phyloP scores from a whole-genome alignment of 2,329 filamentous ascomycete species.

The Diplodia seriata region DNA sequence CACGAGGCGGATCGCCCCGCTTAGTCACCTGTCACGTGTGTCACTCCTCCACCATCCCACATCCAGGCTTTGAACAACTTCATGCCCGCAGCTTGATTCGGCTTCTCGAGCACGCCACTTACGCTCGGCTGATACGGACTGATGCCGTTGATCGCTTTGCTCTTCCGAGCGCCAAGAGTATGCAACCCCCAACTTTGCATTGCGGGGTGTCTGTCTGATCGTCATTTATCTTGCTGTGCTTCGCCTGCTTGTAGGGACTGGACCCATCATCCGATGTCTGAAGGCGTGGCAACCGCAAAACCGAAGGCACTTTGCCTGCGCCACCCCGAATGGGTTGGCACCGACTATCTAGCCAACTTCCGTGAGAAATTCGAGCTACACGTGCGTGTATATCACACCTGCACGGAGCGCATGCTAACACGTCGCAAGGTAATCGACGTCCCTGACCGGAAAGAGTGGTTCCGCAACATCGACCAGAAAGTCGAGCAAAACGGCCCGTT shows the following conservation, averaged over 20 bases:
- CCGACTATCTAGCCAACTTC: not conserved
- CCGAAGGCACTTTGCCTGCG: slow-evolving; percentile 12
- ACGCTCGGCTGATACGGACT: not conserved
- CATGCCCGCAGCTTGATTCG: no score
- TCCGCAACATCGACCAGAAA: not conserved
- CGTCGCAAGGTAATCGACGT: not conserved
- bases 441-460: slow-evolving; percentile 1
- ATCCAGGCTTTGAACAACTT: no score
- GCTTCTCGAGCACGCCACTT: not conserved
- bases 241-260: not conserved
- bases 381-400: not conserved
- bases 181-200: slow-evolving; percentile 1
- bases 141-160: slow-evolving; percentile 5
- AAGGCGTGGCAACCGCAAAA: not conserved
- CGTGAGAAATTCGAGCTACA: slow-evolving; percentile 5
- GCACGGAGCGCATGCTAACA: not conserved
- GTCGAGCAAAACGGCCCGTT: slow-evolving; percentile 47
- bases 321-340: not conserved
- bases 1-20: not conserved
- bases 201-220: not conserved
- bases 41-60: no score
- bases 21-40: not conserved
- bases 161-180: slow-evolving; percentile 3
- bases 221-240: not conserved
- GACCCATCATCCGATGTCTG: not conserved